Base-by-base conservation (phyloP, 2,329 filamentous ascomycete species). In the Cyclaneusma minus region DNA sequence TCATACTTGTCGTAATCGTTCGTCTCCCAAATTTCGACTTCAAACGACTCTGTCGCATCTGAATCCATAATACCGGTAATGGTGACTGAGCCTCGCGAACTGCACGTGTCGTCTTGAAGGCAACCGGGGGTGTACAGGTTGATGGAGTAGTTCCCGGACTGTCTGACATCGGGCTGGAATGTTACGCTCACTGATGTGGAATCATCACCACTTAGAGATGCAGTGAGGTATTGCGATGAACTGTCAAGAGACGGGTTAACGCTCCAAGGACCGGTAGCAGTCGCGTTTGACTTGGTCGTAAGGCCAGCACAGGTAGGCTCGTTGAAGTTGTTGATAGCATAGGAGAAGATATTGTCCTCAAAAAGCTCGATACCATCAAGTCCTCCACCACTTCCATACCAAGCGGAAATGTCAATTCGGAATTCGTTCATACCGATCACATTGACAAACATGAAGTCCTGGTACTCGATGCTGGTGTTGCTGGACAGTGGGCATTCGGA, bases 1-100 rank as follows among this genome's bases (percentile, higher is more conserved):
- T 98, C 89, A 45, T 92, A 95, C 52, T 98, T 98, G 58, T 95
- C 87, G 49, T 76, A 91, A 47, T 91, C 68, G 54, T 98, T 98
- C 11, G 85, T 93, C 51, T 98, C 89, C 47, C 68, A 91, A 6
- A 94, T 56, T 1, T 67, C 63, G 1, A 62, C 68, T 15, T 68
- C 62, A 30, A 73, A 60, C 18, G 50, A 47, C 26, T 36, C 35
- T 40, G 51, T 44, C 29, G 53, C 42, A 45, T 60, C 42, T 38
- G 58, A 54, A 3, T 70, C 65, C 58, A 89, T 72, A 13, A 62
- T 63, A 17, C 73, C 80, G 2, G 79, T 87, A 27, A 98, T 62
- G 38, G 84, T 84, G 30, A 94, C 76, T 41, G 72, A 68, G 10
- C 87, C 89, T 43, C 89, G 74, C 9, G 63, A 72, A 11, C 48